phyloP scores from a whole-genome alignment of 2,329 filamentous ascomycete genomes.

The Penicillium sp. region DNA sequence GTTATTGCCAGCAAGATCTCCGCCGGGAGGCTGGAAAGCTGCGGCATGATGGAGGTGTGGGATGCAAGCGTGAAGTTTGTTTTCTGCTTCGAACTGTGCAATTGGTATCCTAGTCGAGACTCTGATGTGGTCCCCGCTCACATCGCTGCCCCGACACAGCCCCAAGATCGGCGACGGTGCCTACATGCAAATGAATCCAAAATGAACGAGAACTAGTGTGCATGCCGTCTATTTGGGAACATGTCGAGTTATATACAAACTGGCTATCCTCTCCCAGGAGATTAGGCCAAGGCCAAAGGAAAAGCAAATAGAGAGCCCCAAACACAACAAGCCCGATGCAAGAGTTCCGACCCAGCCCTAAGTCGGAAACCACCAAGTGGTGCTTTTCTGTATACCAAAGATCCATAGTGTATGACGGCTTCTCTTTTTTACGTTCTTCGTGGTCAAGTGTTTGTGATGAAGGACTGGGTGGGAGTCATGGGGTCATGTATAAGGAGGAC shows the following conservation, averaged over 20 bases:
- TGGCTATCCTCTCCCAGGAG: constrained; percentile 17
- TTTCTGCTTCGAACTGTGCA: too few relatives aligned
- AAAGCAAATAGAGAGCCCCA: constrained; percentile 11
- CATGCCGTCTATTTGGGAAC: constrained; percentile 34
- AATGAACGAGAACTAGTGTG: constrained; percentile 25
- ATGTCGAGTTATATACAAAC: constrained; percentile 30
- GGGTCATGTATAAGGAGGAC: constrained; percentile 11
- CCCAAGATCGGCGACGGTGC: background rate
- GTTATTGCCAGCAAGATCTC: too few relatives aligned
- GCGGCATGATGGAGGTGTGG: too few relatives aligned
- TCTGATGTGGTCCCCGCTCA: too few relatives aligned
- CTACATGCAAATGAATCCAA: constrained; percentile 14
- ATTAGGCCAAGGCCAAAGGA: constrained; percentile 14
- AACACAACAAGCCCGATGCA: constrained; percentile 9
- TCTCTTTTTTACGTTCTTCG: too few relatives aligned
- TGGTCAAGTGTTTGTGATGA: too few relatives aligned
- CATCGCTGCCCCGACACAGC: too few relatives aligned
- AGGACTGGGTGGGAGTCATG: background rate
- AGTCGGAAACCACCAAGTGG: constrained; percentile 3
- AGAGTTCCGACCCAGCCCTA: constrained; percentile 7
- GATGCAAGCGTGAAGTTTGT: too few relatives aligned
- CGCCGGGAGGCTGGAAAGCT: too few relatives aligned
- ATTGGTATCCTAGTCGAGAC: too few relatives aligned
- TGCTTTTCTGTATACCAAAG: constrained; percentile 7
- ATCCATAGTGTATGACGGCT: too few relatives aligned